phyloP scores from a whole-genome alignment of 2,329 filamentous ascomycete genomes.

The Monilinia vaccinii-corymbosi region DNA sequence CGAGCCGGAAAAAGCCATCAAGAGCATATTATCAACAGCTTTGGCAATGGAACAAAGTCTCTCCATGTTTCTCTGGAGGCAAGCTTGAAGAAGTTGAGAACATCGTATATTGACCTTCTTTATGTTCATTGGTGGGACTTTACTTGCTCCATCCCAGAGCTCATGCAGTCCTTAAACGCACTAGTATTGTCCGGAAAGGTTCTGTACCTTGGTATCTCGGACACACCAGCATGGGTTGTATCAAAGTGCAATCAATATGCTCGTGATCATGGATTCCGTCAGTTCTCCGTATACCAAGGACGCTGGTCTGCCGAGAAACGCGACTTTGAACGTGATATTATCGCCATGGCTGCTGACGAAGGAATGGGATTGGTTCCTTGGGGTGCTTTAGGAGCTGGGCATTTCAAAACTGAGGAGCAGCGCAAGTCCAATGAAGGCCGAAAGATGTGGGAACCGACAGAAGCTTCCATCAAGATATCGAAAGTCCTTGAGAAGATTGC shows the following conservation, averaged over 20 bases:
- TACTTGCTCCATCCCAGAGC: constrained; percentile 52
- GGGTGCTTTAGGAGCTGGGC: constrained; percentile 42
- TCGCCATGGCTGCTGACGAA: constrained; percentile 48
- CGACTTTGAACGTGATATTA: constrained; percentile 55
- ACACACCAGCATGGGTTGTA: constrained; percentile 63
- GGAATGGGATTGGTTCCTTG: constrained; percentile 50
- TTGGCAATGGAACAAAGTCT: constrained; percentile 54
- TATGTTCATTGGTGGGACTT: constrained; percentile 63
- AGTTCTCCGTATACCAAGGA: constrained; percentile 62
- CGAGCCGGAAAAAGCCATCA: constrained; percentile 26
- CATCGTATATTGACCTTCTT: constrained; percentile 59
- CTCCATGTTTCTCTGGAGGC: constrained; percentile 45
- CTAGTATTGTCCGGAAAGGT: constrained; percentile 54
- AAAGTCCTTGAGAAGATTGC: constrained; percentile 46
- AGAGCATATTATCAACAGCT: constrained; percentile 37
- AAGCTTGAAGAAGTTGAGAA: constrained; percentile 53
- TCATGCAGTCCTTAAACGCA: constrained; percentile 60
- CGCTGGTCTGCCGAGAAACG: constrained; percentile 52
- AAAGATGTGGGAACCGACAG: constrained; percentile 31
- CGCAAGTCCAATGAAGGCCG: constrained; percentile 34
- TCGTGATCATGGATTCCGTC: constrained; percentile 57
- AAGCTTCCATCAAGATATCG: constrained; percentile 39
- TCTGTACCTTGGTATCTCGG: constrained; percentile 57
- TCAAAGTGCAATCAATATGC: constrained; percentile 61
- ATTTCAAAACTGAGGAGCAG: constrained; percentile 38